Percentiles rank a stretch among this genome's conserved stretches.
phyloP scores from a whole-genome alignment of 345 rosid genomes.

The Microcos paniculata region DNA sequence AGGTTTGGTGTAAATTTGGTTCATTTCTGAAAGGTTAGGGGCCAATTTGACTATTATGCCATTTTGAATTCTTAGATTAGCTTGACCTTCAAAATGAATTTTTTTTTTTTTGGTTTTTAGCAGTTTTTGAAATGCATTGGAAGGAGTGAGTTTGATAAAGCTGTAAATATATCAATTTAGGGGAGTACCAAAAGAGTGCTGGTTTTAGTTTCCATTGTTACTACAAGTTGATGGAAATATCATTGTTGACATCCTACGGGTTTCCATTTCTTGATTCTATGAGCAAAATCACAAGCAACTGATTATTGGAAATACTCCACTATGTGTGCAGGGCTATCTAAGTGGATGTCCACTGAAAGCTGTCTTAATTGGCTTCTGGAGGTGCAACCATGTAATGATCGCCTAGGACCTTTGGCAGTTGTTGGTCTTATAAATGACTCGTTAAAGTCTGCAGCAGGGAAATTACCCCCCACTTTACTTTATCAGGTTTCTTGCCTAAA shows the following conservation, averaged over 20 bases:
- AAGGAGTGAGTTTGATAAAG: neutral
- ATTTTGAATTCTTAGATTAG: neutral
- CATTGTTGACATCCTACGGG: neutral
- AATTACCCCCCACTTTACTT: slow-evolving; percentile 40
- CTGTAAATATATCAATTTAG: slow-evolving; percentile 1
- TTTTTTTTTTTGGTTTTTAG: neutral
- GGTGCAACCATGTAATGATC: slow-evolving; percentile 57
- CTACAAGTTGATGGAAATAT: neutral
- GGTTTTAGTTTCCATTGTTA: neutral
- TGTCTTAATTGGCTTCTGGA: slow-evolving; percentile 53
- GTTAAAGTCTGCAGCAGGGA: slow-evolving; percentile 30
- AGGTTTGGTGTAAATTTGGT: too few relatives aligned
- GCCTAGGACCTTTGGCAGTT: slow-evolving; percentile 59
- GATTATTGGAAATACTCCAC: slow-evolving; percentile 4
- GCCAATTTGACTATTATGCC: too few relatives aligned
- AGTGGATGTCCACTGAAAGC: slow-evolving; percentile 64
- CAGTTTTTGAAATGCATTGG: neutral
- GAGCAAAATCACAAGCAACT: neutral
- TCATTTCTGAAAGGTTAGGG: too few relatives aligned
- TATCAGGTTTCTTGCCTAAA: slow-evolving; percentile 59
- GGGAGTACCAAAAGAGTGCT: neutral
- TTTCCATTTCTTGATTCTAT: neutral
- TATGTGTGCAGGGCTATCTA: slow-evolving; percentile 47
- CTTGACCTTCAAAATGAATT: neutral
- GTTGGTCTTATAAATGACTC: slow-evolving; percentile 53